Conservation (phyloP, 2,329 filamentous ascomycete genomes). For the Alternaria ventricosa region DNA sequence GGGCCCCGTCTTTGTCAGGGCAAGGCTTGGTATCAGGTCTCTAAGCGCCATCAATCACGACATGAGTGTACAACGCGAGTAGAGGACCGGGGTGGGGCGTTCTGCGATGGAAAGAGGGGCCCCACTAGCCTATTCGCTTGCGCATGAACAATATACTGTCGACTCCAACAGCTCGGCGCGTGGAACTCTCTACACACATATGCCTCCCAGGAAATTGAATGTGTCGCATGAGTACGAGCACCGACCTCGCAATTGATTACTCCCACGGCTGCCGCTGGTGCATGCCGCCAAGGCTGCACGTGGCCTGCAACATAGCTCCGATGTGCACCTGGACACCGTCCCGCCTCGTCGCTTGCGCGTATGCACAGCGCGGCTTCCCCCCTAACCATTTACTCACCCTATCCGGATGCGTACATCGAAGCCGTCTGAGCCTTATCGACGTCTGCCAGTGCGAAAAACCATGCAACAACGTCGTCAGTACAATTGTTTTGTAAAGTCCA, state of each 20-base stretch:
- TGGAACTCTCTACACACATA: not conserved
- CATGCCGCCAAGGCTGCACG: not conserved
- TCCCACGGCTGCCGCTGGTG: not conserved
- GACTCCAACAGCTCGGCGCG: not conserved
- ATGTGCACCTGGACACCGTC: not conserved
- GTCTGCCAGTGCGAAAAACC: not conserved
- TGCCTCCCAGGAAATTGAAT: not conserved
- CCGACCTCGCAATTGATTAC: not conserved
- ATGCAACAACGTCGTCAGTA: not conserved
- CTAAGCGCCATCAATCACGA: not conserved
- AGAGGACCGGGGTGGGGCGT: not conserved
- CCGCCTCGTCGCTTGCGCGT: not conserved
- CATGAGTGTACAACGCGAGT: not conserved
- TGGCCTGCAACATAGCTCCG: not conserved
- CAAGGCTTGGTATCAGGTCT: not conserved
- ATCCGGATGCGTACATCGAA: not conserved
- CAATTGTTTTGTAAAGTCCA: not conserved
- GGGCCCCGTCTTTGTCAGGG: not conserved
- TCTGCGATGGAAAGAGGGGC: not conserved
- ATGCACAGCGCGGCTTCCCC: not conserved
- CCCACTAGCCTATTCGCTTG: not conserved
- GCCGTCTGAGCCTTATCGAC: not conserved
- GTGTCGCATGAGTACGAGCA: not conserved
- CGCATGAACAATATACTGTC: not conserved
- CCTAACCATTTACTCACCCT: not conserved